A percentile compares a stretch with the other conserved stretches of the same genome.
These are phyloP conservation scores for Pseudofabraea citricarpa DNA, from an alignment of 2,329 filamentous ascomycete genomes.

Conservation along the genomic window DNA sequence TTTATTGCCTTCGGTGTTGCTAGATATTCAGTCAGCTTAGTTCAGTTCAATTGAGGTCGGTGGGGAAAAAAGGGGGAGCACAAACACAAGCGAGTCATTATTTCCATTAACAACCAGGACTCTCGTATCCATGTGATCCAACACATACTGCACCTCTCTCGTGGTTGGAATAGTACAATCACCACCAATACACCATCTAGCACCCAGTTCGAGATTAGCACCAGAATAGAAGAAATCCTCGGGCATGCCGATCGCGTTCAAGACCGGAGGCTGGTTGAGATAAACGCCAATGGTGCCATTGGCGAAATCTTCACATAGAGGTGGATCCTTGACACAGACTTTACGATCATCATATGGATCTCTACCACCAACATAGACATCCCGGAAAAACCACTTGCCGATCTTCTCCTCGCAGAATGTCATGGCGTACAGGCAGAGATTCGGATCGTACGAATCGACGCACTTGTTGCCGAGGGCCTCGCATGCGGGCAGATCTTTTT, in stretches of 20 bases:
- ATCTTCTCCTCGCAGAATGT: conserved; percentile 6
- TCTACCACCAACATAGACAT: conserved; percentile 2
- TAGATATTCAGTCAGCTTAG: no score
- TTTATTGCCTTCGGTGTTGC: not conserved
- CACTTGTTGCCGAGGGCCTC: conserved; percentile 5
- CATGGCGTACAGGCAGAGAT: conserved; percentile 7
- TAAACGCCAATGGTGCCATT: conserved; percentile 5
- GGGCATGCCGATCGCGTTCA: conserved; percentile 4
- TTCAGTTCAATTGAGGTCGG: no score
- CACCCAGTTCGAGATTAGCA: conserved; percentile 7
- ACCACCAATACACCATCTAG: conserved; percentile 1
- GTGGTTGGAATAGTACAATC: conserved; percentile 7
- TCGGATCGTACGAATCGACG: conserved; percentile 8
- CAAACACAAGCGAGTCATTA: not conserved
- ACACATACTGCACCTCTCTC: conserved; percentile 3
- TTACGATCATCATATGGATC: conserved; percentile 5
- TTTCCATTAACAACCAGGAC: not conserved
- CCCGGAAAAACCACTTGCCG: not conserved
- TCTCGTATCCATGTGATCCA: not conserved
- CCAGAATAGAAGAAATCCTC: not conserved
- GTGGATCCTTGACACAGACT: conserved; percentile 2
- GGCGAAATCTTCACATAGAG: conserved; percentile 5
- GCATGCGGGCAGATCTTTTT: conserved; percentile 8
- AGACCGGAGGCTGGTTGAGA: conserved; percentile 5
- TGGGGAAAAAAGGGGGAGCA: no score